Percentiles rank a stretch among this genome's conserved stretches.
Evolutionary conservation across 2,329 filamentous ascomycete genomes (phyloP).

Genomic region (Claviceps fusiformis): DNA sequence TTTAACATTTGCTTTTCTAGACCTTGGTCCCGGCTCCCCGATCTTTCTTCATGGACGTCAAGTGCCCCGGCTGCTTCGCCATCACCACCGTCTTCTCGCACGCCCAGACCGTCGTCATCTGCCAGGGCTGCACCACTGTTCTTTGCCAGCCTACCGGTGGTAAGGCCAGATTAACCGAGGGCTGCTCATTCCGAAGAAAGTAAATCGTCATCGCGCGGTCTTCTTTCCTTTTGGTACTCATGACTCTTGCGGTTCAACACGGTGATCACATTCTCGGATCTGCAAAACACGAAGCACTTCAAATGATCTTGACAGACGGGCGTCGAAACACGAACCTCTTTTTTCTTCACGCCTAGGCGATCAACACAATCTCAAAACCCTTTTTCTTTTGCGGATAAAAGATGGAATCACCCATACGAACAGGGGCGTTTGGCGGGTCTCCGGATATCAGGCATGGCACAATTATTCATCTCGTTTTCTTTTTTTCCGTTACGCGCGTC

Average conservation of each 20-base stretch:
- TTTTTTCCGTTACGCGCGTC: conserved; percentile 26
- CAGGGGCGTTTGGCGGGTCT: conserved; percentile 59
- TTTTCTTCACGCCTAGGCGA: background rate
- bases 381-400: conserved; percentile 50
- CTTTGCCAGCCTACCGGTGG: conserved; percentile 99
- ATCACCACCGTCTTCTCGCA: conserved; percentile 99
- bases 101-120: conserved; percentile 99
- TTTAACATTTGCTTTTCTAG: conserved; percentile 29
- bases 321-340: conserved; percentile 30
- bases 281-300: conserved; percentile 43
- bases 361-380: background rate
- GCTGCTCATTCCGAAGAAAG: conserved; percentile 99
- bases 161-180: conserved; percentile 97
- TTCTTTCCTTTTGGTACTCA: conserved; percentile 34
- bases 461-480: conserved; percentile 31
- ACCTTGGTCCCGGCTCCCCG: conserved; percentile 89
- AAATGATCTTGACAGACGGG: conserved; percentile 28
- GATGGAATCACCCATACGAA: conserved; percentile 49
- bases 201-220: conserved; percentile 48
- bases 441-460: conserved; percentile 71
- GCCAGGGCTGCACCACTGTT: conserved; percentile 97
- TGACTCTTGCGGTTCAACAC: conserved; percentile 35
- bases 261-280: conserved; percentile 44
- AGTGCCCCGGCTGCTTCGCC: conserved; percentile 99
- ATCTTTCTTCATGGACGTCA: conserved; percentile 99